Percentiles rank a stretch among this genome's conserved stretches.
phyloP scores from a whole-genome alignment of 371 early-diverging fungal genomes.

The Haplosporangium sp. region DNA sequence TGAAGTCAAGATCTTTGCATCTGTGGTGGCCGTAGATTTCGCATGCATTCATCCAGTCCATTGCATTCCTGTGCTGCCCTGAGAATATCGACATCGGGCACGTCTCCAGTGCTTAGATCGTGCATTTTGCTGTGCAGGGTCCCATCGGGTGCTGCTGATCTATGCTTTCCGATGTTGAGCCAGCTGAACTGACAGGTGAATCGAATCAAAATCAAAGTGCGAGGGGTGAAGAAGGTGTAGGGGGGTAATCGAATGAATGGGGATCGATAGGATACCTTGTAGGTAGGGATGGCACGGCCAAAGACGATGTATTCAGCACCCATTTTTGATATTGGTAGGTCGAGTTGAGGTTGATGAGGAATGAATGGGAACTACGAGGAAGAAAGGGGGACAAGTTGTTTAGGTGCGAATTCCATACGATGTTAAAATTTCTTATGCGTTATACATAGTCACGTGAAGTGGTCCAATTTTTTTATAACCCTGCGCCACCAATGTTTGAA shows the following conservation, averaged over 20 bases:
- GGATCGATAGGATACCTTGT: slow-evolving; percentile 36
- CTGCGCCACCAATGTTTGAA: too few relatives aligned
- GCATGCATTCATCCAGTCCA: too few relatives aligned
- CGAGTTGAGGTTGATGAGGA: slow-evolving; percentile 14
- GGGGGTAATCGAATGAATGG: not conserved
- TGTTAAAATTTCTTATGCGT: too few relatives aligned
- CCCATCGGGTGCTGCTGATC: not conserved
- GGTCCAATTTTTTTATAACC: too few relatives aligned
- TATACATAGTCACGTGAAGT: too few relatives aligned
- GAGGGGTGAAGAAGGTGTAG: slow-evolving; percentile 1
- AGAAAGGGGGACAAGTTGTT: not conserved
- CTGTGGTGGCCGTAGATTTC: too few relatives aligned
- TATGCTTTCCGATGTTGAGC: not conserved
- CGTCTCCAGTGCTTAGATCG: too few relatives aligned
- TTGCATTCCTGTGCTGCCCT: too few relatives aligned
- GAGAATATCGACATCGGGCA: too few relatives aligned
- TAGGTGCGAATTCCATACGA: not conserved
- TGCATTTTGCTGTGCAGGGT: too few relatives aligned
- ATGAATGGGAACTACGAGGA: slow-evolving; percentile 1
- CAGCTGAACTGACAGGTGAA: not conserved
- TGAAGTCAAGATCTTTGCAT: too few relatives aligned
- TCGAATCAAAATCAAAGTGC: not conserved
- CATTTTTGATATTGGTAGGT: slow-evolving; percentile 27
- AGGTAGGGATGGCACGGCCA: slow-evolving; percentile 56
- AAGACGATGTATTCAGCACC: slow-evolving; percentile 55